Percentiles rank a stretch among this genome's conserved stretches.
phyloP scores from a whole-genome alignment of 768 basidiomycete species.

The Leccinum longicurvipes region DNA sequence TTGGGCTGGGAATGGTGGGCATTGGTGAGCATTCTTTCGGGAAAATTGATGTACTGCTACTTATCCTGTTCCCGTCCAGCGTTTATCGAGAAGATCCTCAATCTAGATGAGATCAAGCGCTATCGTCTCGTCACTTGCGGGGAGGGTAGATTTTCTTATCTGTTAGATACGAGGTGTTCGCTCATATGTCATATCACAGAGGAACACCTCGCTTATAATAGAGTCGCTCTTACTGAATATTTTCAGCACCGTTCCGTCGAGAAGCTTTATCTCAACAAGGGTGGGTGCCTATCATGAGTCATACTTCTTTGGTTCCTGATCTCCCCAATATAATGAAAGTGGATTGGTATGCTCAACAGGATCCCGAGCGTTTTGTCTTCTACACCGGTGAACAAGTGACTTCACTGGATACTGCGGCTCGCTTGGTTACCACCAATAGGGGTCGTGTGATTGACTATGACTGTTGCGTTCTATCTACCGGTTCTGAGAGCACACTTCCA shows the following conservation, averaged over 20 bases:
- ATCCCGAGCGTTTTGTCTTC: conserved; percentile 53
- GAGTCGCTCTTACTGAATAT: background rate
- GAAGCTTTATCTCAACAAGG: conserved; percentile 52
- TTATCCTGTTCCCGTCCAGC: background rate
- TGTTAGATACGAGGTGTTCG: background rate
- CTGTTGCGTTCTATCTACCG: conserved; percentile 65
- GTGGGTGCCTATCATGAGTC: conserved; percentile 13
- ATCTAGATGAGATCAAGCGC: background rate
- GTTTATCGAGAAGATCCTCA: background rate
- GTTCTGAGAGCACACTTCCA: conserved; percentile 62
- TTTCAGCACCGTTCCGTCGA: background rate
- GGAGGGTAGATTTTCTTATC: background rate
- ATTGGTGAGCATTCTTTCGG: background rate
- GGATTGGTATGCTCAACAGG: conserved; percentile 59
- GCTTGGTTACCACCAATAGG: conserved; percentile 46
- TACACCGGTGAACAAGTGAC: conserved; percentile 47
- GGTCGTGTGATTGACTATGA: conserved; percentile 50
- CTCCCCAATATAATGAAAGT: conserved; percentile 27
- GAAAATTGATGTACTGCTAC: background rate
- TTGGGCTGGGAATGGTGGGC: background rate
- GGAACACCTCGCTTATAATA: background rate
- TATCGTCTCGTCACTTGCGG: background rate
- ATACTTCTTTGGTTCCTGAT: background rate
- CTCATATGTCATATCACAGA: background rate
- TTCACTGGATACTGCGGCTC: conserved; percentile 35